Base-by-base conservation (phyloP, 306 rosid species). In the Lathyrus aphaca region DNA sequence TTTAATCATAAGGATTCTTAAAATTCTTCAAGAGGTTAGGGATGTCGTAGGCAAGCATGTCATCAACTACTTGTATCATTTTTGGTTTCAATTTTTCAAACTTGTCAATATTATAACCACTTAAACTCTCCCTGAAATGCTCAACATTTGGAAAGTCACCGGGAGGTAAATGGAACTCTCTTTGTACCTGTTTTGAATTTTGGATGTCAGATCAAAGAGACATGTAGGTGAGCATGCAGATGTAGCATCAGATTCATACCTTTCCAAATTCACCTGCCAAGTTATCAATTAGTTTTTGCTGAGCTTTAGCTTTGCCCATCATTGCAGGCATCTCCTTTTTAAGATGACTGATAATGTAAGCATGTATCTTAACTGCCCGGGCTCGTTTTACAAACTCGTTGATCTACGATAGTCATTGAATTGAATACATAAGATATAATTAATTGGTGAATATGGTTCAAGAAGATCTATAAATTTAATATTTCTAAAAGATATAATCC, bases 381-480 rank as follows among this genome's bases (percentile, higher is more conserved):
- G 97, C 96, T 15, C 97, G 92, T 71, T 92, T 92, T 15, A 92
- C 97, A 68, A 86, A 92, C 77, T 92, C 97, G 82, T 92, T 92
- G 80, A 92, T 92, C 97, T 92, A 75, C 15, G 30, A 27, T 45
- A 48, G 40, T 16, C 77, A 57, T 45, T 38, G 64, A 39, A 75
- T 6, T 49, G 46, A 30, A 75, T 6, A 61, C 1, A 69, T 37
- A 56, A n/a, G 10, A 27, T 38, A 56, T 29, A 57, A 8, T 64
- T 37, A 77, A 35, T 1, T 42, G 21, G 53, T 57, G 42, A 68
- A 21, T 12, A 57, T 37, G 30, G 27, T 15, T 29, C 44, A 0
- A 66, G 27, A 66, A 32, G 73, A 46, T 57, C 17, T 27, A 5
- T 8, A 8, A 27, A 48, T 8, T 58, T 45, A 9, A 8, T 13